Percentiles rank a stretch among this genome's conserved stretches.
These are phyloP conservation scores for Quercus ilex DNA, from an alignment of 306 rosid species.

Conservation along the genomic window DNA sequence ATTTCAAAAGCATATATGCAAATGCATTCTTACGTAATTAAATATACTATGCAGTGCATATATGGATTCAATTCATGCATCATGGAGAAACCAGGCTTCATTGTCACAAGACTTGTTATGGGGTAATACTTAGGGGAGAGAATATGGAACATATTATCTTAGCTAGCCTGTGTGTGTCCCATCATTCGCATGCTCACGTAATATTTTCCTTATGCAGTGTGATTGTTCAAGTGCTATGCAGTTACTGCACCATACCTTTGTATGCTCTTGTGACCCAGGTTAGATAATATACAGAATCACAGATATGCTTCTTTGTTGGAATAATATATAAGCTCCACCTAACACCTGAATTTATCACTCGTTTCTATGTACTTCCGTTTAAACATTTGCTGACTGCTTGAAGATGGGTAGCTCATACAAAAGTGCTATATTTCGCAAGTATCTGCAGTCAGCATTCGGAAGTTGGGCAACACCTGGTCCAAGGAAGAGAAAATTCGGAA, in stretches of 20 bases:
- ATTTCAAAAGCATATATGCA: background rate
- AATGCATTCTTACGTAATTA: background rate
- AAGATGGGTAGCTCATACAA: conserved; percentile 71
- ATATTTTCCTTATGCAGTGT: conserved; percentile 38
- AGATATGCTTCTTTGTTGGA: conserved; percentile 5
- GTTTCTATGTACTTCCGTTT: background rate
- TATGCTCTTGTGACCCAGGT: conserved; percentile 84
- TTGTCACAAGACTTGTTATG: conserved; percentile 71
- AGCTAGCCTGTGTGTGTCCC: conserved; percentile 1
- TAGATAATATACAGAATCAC: background rate
- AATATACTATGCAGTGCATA: conserved; percentile 46
- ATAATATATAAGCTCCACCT: conserved; percentile 1
- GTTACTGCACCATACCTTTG: conserved; percentile 82
- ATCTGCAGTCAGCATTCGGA: background rate
- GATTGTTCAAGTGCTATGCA: conserved; percentile 93
- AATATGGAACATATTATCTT: background rate
- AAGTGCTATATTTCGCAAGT: conserved; percentile 22
- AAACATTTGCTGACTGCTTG: conserved; percentile 10
- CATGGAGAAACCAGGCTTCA: conserved; percentile 62
- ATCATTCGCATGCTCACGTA: conserved; percentile 16
- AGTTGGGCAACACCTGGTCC: background rate
- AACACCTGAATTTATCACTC: conserved; percentile 16
- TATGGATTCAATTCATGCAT: conserved; percentile 86
- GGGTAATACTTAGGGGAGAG: conserved; percentile 49
- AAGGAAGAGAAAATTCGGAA: background rate